These are phyloP conservation scores for Aphanomyces cochlioides DNA, from an alignment of 352 stramenopile genomes.

Conservation along the genomic window DNA sequence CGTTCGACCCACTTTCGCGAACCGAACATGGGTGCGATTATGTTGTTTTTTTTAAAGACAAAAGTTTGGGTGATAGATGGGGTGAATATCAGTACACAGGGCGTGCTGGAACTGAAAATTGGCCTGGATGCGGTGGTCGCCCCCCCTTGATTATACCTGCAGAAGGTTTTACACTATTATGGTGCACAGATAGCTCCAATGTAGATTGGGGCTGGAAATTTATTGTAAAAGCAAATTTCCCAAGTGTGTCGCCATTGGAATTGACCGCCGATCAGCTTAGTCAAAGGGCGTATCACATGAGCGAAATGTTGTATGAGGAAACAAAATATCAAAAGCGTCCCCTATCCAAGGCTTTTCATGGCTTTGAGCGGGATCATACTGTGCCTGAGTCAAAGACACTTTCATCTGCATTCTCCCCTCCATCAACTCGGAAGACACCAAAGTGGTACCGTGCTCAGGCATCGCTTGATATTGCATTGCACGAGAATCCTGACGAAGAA, in stretches of 20 bases:
- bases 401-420: background rate
- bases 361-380: conserved; percentile 38
- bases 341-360: conserved; percentile 48
- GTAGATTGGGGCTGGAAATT: conserved; percentile 88
- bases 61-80: conserved; percentile 51
- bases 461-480: conserved; percentile 1
- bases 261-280: conserved; percentile 56
- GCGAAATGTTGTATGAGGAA: conserved; percentile 67
- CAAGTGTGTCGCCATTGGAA: conserved; percentile 41
- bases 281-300: conserved; percentile 52
- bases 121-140: conserved; percentile 58
- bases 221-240: conserved; percentile 62
- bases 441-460: conserved; percentile 6
- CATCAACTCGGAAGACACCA: background rate
- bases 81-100: conserved; percentile 67
- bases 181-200: conserved; percentile 79
- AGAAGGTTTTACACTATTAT: conserved; percentile 80
- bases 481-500: background rate
- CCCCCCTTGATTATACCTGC: conserved; percentile 65
- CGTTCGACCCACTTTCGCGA: conserved; percentile 64
- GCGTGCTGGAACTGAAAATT: conserved; percentile 63
- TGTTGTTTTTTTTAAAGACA: conserved; percentile 81
- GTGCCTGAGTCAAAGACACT: conserved; percentile 1
- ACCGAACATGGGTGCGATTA: conserved; percentile 77
- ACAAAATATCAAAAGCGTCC: conserved; percentile 44